These are phyloP conservation scores for Rubus parviflorus DNA, from an alignment of 306 rosid species.

Conservation along the genomic window DNA sequence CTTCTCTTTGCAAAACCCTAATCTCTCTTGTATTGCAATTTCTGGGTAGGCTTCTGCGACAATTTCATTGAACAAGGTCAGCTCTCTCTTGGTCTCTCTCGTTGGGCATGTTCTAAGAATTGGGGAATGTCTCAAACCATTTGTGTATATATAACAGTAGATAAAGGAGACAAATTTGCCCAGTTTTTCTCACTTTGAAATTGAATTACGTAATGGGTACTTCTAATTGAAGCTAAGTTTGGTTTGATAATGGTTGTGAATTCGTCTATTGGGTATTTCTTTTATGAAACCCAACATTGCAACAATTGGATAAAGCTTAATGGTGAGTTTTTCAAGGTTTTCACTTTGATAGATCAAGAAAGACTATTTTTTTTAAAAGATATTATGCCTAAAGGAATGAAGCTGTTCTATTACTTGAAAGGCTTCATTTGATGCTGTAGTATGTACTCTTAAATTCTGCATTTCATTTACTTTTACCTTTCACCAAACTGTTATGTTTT, in stretches of 20 bases:
- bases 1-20: slow-evolving; percentile 14
- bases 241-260: neutral
- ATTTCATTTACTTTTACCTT: neutral
- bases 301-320: neutral
- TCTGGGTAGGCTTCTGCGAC: slow-evolving; percentile 2
- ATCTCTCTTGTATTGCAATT: neutral
- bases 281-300: slow-evolving; percentile 1
- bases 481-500: neutral
- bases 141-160: neutral
- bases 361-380: neutral
- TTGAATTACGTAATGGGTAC: neutral
- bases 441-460: neutral
- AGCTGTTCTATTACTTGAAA: neutral
- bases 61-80: slow-evolving; percentile 2
- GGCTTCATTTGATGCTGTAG: neutral
- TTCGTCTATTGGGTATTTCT: neutral
- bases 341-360: neutral
- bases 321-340: neutral
- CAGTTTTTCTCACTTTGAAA: neutral
- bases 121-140: neutral
- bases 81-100: slow-evolving; percentile 12
- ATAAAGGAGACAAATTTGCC: neutral
- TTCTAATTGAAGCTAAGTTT: neutral
- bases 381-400: neutral
- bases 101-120: no score